Evolutionary conservation across 495 filamentous ascomycete species (phyloP).

Genomic region (Penicillium steckii): DNA sequence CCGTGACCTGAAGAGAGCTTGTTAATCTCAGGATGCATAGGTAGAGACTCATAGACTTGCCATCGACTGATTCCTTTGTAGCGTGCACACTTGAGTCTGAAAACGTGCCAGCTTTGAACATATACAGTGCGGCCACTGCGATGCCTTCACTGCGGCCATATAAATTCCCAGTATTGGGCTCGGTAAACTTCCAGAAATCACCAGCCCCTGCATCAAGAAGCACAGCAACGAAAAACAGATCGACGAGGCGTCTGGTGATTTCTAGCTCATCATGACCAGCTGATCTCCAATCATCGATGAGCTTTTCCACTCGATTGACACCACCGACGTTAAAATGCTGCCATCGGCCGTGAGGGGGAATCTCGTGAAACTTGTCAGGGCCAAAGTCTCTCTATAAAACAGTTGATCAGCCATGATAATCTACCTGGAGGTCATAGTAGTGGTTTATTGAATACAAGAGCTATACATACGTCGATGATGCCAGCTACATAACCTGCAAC

Average conservation of each 20-base stretch:
- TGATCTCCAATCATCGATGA: slow-evolving; percentile 66
- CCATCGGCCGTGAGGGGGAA: slow-evolving; percentile 80
- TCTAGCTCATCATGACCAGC: slow-evolving; percentile 63
- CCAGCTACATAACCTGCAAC: slow-evolving; percentile 31
- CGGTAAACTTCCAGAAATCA: slow-evolving; percentile 63
- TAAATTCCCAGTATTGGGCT: slow-evolving; percentile 44
- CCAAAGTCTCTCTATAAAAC: slow-evolving; percentile 53
- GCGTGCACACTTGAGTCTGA: slow-evolving; percentile 13
- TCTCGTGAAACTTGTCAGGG: slow-evolving; percentile 46
- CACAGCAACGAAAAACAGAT: slow-evolving; percentile 88
- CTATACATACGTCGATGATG: slow-evolving; percentile 35
- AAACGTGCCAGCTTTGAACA: slow-evolving; percentile 55
- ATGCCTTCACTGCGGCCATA: slow-evolving; percentile 59
- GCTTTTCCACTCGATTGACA: slow-evolving; percentile 66
- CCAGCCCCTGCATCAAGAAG: slow-evolving; percentile 86
- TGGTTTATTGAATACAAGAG: neutral
- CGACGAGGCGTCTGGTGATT: slow-evolving; percentile 72
- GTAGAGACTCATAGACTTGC: slow-evolving; percentile 11
- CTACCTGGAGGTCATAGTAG: too few species aligned
- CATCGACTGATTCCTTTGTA: slow-evolving; percentile 25
- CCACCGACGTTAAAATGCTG: slow-evolving; percentile 91
- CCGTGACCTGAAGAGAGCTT: neutral
- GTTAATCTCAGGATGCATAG: neutral
- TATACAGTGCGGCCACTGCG: slow-evolving; percentile 57
- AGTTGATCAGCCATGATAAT: neutral